phyloP scores from a whole-genome alignment of 306 rosid species.

The Corylus avellana region DNA sequence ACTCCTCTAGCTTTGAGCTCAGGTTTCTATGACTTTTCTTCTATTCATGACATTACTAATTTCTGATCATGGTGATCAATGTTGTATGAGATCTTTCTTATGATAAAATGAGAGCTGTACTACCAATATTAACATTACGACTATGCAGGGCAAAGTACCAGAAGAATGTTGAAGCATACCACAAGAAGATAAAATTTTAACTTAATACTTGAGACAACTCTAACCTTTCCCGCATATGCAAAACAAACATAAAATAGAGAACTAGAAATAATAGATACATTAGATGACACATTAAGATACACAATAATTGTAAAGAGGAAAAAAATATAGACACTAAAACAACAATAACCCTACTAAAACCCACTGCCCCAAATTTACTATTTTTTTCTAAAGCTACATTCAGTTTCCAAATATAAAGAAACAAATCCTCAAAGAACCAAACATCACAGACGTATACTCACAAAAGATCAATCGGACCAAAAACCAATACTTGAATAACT shows the following conservation, averaged over 20 bases:
- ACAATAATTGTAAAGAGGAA: background rate
- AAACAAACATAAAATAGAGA: too few species aligned
- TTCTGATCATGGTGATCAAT: slow-evolving; percentile 10
- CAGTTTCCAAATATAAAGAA: background rate
- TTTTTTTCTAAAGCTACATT: background rate
- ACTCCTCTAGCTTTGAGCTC: slow-evolving; percentile 18
- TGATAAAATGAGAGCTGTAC: background rate
- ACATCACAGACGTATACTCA: too few species aligned
- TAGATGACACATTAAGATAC: background rate
- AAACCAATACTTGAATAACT: too few species aligned
- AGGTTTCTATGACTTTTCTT: background rate
- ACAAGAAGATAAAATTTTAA: slow-evolving; percentile 31
- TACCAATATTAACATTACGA: slow-evolving; percentile 24
- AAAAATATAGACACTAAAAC: background rate
- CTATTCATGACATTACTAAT: background rate
- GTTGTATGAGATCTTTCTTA: slow-evolving; percentile 17
- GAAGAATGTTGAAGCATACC: slow-evolving; percentile 97
- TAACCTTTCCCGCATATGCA: too few species aligned
- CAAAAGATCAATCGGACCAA: too few species aligned
- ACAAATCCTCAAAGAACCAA: background rate
- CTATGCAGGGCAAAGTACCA: slow-evolving; percentile 89
- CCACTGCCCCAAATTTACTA: background rate
- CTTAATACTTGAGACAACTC: too few species aligned
- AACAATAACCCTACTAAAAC: background rate
- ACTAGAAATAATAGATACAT: too few species aligned